Base-by-base conservation (phyloP, 1,284 basidiomycete genomes). In the Phellopilus nigrolimitatus region DNA sequence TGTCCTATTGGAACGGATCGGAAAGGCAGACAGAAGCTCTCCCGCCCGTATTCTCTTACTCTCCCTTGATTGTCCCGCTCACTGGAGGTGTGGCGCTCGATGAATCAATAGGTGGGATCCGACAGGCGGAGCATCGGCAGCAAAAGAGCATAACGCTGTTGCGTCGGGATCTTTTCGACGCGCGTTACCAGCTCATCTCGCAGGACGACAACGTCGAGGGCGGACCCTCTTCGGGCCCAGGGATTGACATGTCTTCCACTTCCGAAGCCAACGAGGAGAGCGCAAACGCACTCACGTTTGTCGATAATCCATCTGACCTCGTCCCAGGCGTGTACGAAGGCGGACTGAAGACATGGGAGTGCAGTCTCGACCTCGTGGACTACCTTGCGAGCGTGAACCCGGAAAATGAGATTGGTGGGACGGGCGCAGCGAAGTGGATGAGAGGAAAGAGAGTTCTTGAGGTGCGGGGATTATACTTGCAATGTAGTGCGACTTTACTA, bases 311-410 rank as follows among this genome's bases (percentile, higher is more conserved):
- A 0, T 93, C 91, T 0, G 95, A 98, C 68, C 78, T 99, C 9
- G 80, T 98, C 8, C 91, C 94, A 1, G 87, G 93, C 0, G 76
- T 94, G 0, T 98, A 99, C 62, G 95, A 98, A 68, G 95, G 95
- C 12, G 95, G 95, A 0, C 66, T 99, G 50, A 98, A 98, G 69
- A 97, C 94, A 2, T 99, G 95, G 95, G 95, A 99, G 66, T 97
- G 93, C 57, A 89, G 91, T 31, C 68, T 95, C 12, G 95, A 98
- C 66, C 74, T 99, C 0, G 89, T 88, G 0, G 74, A 73, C 38
- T 81, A 78, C 59, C 68, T 62, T 13, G 39, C 49, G 4, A 49
- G 28, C 12, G 21, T 53, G 13, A 22, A 22, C 13, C 27, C 33
- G 4, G 43, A 36, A 22, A 25, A 40, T n/a, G 22, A 24, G 3